Base-by-base conservation (phyloP, 2,329 filamentous ascomycete species). In the Hypoxylon sp. region DNA sequence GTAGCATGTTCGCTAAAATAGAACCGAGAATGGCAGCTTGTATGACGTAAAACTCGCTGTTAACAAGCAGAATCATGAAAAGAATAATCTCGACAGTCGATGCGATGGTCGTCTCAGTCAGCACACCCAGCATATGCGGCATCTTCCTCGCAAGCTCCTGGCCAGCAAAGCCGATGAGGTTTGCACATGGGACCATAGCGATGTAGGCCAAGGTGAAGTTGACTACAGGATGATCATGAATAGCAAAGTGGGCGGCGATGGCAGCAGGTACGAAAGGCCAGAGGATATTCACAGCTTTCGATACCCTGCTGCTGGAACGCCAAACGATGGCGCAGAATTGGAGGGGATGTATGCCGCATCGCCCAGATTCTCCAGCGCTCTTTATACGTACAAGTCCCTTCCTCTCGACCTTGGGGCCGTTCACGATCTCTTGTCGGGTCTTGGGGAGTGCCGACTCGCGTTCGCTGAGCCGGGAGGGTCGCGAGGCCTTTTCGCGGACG, bases 11-110 rank as follows among this genome's bases (percentile, higher is more conserved):
- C 11, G 93, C 92, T 32, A 97, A 78, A 46, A 96, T 91, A 0
- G 92, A 95, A 34, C 93, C 93, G 0, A 96, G 81, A 59, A 96
- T 94, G 25, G 93, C 93, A 56, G 92, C 92, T 74, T 93, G 88
- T 71, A 96, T 92, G 71, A 96, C 91, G n/a, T 85, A 83, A 64
- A 90, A 89, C 76, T 82, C 78, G 54, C 82, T 70, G 1, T 81
- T 78, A 9, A 76, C 77, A 3, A 96, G 83, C 46, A 96, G 80
- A 2, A 94, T 86, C 82, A 95, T 90, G 79, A 96, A 96, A 29
- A 96, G 81, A 48, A 96, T 87, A 61, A 96, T 90, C 75, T 97
- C 93, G 55, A 96, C 92, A 8, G 94, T 80, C 0, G 91, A 92
- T 2, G 91, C 91, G 54, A 94, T 76, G 0, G 86, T 88, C 1